Evolutionary conservation across 1,139 yeast species (phyloP).

Genomic region (Chernovozyma aurita): DNA sequence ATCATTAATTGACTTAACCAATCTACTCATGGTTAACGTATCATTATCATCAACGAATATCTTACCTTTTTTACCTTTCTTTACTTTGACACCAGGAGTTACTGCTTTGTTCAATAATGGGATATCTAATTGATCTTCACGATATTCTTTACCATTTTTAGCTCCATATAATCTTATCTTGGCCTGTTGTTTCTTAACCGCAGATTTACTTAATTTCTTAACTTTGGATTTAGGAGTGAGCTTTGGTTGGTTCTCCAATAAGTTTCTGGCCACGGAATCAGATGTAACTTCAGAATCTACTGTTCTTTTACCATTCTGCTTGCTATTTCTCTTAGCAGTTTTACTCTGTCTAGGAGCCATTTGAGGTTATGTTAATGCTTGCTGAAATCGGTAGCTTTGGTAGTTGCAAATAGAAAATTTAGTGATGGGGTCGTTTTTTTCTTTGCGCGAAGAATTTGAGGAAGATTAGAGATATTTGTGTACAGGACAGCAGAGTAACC

Average conservation of each 20-base stretch:
- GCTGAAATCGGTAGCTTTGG: too few relatives aligned
- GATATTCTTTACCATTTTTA: constrained; percentile 59
- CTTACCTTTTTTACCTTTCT: constrained; percentile 89
- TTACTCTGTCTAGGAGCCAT: constrained; percentile 60
- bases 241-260: constrained; percentile 58
- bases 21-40: constrained; percentile 55
- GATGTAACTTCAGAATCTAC: constrained; percentile 64
- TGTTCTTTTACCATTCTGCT: constrained; percentile 51
- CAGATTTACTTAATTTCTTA: constrained; percentile 46
- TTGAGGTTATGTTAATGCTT: not conserved
- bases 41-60: constrained; percentile 77
- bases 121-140: constrained; percentile 72
- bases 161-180: constrained; percentile 66
- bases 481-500: too few relatives aligned
- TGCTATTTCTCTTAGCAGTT: constrained; percentile 50
- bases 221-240: constrained; percentile 56
- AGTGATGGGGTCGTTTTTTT: not conserved
- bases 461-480: not conserved
- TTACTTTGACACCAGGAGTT: constrained; percentile 75
- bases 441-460: not conserved
- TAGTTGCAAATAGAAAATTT: not conserved
- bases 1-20: constrained; percentile 78
- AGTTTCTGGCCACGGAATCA: constrained; percentile 64
- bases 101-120: constrained; percentile 81
- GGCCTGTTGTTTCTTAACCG: constrained; percentile 63